Evolutionary conservation across 225 moss, liverwort and hornwort species (phyloP), one percentile per base, ranked within the genome.

Genomic region (Pseudisothecium myosuroides): DNA sequence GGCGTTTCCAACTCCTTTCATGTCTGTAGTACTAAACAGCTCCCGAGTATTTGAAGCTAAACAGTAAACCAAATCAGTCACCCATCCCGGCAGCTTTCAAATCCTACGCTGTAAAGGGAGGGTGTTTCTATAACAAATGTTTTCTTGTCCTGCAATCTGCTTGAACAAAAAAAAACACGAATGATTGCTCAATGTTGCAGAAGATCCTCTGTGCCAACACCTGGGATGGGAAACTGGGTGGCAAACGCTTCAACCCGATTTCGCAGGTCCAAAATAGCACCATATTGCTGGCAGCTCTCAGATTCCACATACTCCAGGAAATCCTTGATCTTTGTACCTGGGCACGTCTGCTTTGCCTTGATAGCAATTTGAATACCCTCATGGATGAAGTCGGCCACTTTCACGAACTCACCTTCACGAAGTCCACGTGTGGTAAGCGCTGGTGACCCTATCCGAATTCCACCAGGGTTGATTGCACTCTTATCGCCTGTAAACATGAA

Each of bases 401-500:
- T 94, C 81, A 95, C 87, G 66, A 98, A 98, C 77, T 96, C 96
- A 13, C 85, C 82, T 89, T 96, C 94, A 83, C 86, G 75, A 76
- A 96, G 80, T 39, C 96, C 97, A 79, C 96, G 96, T 75, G 97
- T 98, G 85, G 97, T 96, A 45, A 96, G 90, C 69, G 96, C 97
- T 80, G 96, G 96, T 79, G 96, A 91, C 58, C 96, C 96, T 59
- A 98, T 95, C 49, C 96, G 94, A 61, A 98, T 87, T 84, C 97
- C 96, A 65, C 97, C 96, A 47, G 96, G 97, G 50, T 92, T 94
- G 15, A 96, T 77, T 19, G 96, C 96, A 89, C 97, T 98, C 88
- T 96, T 98, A 81, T 98, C 96, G 67, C 97, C 95, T 97, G 95
- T 37, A 60, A 64, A 86, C 43, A 32, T 52, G 17, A 56, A 82